Conservation (phyloP, 768 basidiomycete species). For the Pisolithus orientalis region DNA sequence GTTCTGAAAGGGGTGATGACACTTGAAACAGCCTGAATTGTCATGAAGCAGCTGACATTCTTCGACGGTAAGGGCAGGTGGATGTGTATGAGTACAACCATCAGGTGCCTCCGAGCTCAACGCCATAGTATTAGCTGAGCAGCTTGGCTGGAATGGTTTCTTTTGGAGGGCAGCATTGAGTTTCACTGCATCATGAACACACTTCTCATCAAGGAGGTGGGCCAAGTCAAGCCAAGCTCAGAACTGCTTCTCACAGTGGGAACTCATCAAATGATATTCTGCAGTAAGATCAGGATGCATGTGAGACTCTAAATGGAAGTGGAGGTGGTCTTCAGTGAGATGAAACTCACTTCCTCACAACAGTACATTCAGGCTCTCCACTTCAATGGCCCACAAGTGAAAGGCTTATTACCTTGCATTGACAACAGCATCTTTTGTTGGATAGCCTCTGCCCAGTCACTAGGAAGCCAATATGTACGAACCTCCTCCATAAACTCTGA, state of each 20-base stretch:
- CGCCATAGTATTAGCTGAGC: too few species aligned
- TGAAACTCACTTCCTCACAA: slow-evolving; percentile 7
- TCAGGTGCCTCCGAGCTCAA: neutral
- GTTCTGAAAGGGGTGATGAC: neutral
- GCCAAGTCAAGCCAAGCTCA: too few species aligned
- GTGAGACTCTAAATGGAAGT: too few species aligned
- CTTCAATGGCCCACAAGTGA: slow-evolving; percentile 7
- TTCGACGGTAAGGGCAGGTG: neutral
- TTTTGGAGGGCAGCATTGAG: too few species aligned
- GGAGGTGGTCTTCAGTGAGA: slow-evolving; percentile 3
- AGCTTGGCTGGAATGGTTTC: too few species aligned
- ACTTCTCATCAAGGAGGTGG: too few species aligned
- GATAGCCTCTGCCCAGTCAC: too few species aligned
- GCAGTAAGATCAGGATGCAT: too few species aligned
- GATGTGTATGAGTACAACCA: neutral
- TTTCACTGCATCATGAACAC: too few species aligned
- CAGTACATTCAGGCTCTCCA: slow-evolving; percentile 11
- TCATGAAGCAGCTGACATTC: slow-evolving; percentile 10
- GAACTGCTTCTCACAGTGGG: slow-evolving; percentile 8
- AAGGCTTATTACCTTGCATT: neutral
- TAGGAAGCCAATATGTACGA: too few species aligned
- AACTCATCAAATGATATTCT: neutral
- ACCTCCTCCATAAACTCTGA: too few species aligned
- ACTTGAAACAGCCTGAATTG: slow-evolving; percentile 22
- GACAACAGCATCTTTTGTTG: too few species aligned